phyloP scores from a whole-genome alignment of 225 moss, liverwort and hornwort genomes.

The Bryoerythrophyllum caledonicum region DNA sequence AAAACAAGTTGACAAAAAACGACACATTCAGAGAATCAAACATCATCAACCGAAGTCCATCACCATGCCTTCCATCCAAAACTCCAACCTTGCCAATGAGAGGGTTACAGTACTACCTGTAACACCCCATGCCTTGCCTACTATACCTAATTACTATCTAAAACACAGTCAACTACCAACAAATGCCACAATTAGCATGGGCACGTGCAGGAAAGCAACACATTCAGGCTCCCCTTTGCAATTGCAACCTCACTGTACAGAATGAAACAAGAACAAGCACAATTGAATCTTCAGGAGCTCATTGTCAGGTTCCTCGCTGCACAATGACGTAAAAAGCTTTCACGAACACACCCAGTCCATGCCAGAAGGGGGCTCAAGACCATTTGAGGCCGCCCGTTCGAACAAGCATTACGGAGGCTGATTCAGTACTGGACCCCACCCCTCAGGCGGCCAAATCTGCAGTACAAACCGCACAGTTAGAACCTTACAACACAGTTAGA shows the following conservation, averaged over 20 bases:
- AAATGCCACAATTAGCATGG: conserved; percentile 2
- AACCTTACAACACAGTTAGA: conserved; percentile 17
- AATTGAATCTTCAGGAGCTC: neutral
- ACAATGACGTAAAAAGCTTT: neutral
- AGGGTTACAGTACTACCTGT: neutral
- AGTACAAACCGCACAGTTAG: conserved; percentile 12
- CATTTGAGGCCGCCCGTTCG: neutral
- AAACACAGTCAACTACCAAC: conserved; percentile 13
- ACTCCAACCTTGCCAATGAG: conserved; percentile 19
- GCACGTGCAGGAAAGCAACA: conserved; percentile 2
- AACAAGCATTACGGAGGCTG: conserved; percentile 50
- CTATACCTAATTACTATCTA: neutral
- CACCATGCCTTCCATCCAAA: conserved; percentile 7
- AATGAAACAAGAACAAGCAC: conserved; percentile 12
- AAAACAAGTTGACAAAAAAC: neutral
- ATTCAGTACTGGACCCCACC: conserved; percentile 89
- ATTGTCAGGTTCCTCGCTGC: conserved; percentile 15
- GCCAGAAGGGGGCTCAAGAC: conserved; percentile 1
- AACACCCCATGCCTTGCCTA: neutral
- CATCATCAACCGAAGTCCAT: neutral
- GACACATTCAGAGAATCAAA: neutral
- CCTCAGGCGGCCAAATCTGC: conserved; percentile 99
- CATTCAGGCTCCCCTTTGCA: conserved; percentile 15
- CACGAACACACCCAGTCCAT: neutral
- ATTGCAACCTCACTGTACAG: conserved; percentile 24